Percentiles rank a stretch among this genome's conserved stretches.
Conservation (phyloP, 306 rosid species). For the Cicer yamashitae region DNA sequence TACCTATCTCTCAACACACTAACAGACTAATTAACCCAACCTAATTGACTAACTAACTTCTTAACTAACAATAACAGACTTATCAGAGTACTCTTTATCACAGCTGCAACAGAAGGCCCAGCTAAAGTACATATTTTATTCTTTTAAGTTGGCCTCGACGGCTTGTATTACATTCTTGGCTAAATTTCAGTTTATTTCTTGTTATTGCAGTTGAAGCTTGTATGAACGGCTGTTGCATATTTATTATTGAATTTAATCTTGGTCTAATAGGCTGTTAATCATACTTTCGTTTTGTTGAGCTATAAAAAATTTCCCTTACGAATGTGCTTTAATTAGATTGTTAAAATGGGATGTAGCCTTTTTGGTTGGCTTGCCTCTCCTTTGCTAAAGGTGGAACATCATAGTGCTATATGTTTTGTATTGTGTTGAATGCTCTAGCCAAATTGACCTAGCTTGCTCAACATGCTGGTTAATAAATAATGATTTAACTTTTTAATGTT, state of each 20-base stretch:
- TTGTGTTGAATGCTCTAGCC: slow-evolving; percentile 28
- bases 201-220: background rate
- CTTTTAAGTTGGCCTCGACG: background rate
- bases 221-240: background rate
- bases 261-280: slow-evolving; percentile 2
- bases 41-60: background rate
- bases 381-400: background rate
- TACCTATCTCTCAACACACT: background rate
- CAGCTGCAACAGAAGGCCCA: background rate
- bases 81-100: background rate
- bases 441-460: slow-evolving; percentile 24
- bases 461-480: slow-evolving; percentile 18
- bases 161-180: slow-evolving; percentile 4
- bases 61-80: background rate
- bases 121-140: slow-evolving; percentile 11
- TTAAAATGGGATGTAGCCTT: slow-evolving; percentile 8
- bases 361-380: slow-evolving; percentile 26
- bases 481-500: slow-evolving; percentile 17
- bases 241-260: slow-evolving; percentile 22
- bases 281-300: slow-evolving; percentile 23
- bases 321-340: slow-evolving; percentile 35
- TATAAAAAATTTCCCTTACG: background rate
- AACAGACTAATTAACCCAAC: background rate
- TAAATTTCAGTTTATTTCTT: slow-evolving; percentile 10
- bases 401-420: slow-evolving; percentile 32